A percentile compares a stretch with the other conserved stretches of the same genome.
phyloP scores from a whole-genome alignment of 768 basidiomycete genomes.

The Podaxis carcinomalis region DNA sequence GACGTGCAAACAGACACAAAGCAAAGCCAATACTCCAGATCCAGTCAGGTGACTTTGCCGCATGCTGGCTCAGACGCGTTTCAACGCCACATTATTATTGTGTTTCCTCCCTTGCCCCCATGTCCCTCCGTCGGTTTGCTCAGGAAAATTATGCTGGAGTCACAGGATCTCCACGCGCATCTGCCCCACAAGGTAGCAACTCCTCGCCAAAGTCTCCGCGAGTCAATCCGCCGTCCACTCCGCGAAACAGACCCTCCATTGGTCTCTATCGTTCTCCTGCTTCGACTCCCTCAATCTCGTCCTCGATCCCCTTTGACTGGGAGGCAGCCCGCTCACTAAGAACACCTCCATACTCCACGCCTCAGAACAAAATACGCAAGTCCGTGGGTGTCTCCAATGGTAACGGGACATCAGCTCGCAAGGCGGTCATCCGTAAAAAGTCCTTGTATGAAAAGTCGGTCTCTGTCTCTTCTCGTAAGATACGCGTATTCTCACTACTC shows the following conservation, averaged over 20 bases:
- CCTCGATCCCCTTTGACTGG: constrained; percentile 82
- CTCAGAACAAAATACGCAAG: constrained; percentile 43
- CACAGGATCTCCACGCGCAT: constrained; percentile 25
- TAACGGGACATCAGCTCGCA: constrained; percentile 38
- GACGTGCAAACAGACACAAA: constrained; percentile 1
- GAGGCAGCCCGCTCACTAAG: constrained; percentile 69
- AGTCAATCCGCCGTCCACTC: constrained; percentile 31
- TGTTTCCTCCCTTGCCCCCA: constrained; percentile 16
- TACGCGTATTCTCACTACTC: neutral
- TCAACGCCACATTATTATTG: neutral
- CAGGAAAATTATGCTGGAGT: constrained; percentile 42
- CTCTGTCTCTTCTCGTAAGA: neutral
- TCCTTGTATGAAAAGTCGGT: constrained; percentile 57
- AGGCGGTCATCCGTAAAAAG: constrained; percentile 61
- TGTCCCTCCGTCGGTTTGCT: constrained; percentile 57
- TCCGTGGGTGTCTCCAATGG: constrained; percentile 25
- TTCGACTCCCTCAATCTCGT: constrained; percentile 68
- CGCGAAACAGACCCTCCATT: constrained; percentile 46
- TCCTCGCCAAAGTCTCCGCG: constrained; percentile 28
- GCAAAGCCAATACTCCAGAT: too few species aligned
- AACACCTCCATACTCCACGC: constrained; percentile 72
- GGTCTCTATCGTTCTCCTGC: constrained; percentile 57
- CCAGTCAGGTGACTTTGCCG: neutral
- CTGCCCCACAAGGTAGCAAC: constrained; percentile 22
- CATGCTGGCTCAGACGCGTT: constrained; percentile 13